Base-by-base conservation (phyloP, 495 filamentous ascomycete genomes). In the Talaromyces proteolyticus region DNA sequence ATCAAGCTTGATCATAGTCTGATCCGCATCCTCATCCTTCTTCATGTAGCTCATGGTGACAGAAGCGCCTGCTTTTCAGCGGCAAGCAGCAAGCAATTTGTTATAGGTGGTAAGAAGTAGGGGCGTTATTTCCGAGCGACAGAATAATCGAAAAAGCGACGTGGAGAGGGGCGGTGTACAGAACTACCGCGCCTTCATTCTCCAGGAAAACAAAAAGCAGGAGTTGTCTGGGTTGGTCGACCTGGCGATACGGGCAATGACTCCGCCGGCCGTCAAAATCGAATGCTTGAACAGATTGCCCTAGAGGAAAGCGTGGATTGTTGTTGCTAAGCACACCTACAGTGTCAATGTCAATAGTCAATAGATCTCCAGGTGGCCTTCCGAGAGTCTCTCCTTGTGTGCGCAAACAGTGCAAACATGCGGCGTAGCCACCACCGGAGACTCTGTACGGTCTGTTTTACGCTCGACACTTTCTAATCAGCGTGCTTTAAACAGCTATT, bases 21-120 rank as follows among this genome's bases (percentile, higher is more conserved):
- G 84, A 62, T 95, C 90, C 66, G 83, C 89, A 79, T 97, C 92
- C 77, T 97, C 92, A 68, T 97, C 91, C 77, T 95, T 97, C 78
- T 96, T 96, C 70, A 88, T 85, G 80, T 95, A 95, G 69, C 83
- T 93, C 91, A 96, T 96, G 22, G 46, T 75, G 73, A 20, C 10
- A 5, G 26, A 19, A 6, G 34, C 16, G 5, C 37, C 6, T 41
- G 7, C 10, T 16, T 41, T 34, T 34, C 29, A 34, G 29, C 29
- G 29, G 29, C 29, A 8, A 34, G 29, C 8, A 34, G 29, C 29
- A 34, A 34, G 29, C 2, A 34, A 34, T 1, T n/a, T n/a, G n/a
- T n/a, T n/a, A n/a, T n/a, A 2, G 14, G 14, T 34, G 8, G 29
- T 34, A 34, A n/a, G n/a, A n/a, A n/a, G n/a, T n/a, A n/a, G n/a